Conservation (phyloP, 1,139 yeast species). For the Pichia sp. region DNA sequence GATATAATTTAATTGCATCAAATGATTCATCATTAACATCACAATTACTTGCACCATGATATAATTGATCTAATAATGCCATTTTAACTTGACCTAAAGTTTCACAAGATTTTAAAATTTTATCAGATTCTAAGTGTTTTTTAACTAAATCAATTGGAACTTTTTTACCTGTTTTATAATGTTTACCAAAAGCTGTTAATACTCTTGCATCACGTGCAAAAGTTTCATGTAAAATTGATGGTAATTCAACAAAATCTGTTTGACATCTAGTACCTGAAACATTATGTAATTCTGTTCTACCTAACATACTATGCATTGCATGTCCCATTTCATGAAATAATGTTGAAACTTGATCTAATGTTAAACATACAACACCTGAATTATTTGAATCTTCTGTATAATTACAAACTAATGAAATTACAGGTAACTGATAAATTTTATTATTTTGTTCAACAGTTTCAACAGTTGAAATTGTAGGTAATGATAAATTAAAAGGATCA, state of each 20-base stretch:
- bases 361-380: slow-evolving; percentile 41
- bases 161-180: slow-evolving; percentile 61
- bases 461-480: slow-evolving; percentile 26
- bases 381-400: slow-evolving; percentile 39
- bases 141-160: slow-evolving; percentile 46
- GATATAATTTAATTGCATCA: slow-evolving; percentile 57
- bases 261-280: slow-evolving; percentile 93
- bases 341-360: slow-evolving; percentile 81
- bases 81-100: slow-evolving; percentile 82
- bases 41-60: slow-evolving; percentile 52
- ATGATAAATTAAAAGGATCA: slow-evolving; percentile 28
- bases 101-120: slow-evolving; percentile 62
- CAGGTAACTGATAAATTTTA: slow-evolving; percentile 70
- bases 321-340: slow-evolving; percentile 99
- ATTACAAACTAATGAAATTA: slow-evolving; percentile 83
- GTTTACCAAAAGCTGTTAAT: slow-evolving; percentile 64
- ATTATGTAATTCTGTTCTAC: slow-evolving; percentile 82
- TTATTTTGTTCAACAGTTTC: slow-evolving; percentile 36
- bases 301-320: slow-evolving; percentile 97
- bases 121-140: slow-evolving; percentile 47
- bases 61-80: slow-evolving; percentile 79
- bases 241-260: slow-evolving; percentile 94
- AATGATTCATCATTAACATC: slow-evolving; percentile 29
- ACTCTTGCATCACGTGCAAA: slow-evolving; percentile 83
- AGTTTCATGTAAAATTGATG: slow-evolving; percentile 91